Conservation (phyloP, 176 grass and related monocot species). For the Typha latifolia region DNA sequence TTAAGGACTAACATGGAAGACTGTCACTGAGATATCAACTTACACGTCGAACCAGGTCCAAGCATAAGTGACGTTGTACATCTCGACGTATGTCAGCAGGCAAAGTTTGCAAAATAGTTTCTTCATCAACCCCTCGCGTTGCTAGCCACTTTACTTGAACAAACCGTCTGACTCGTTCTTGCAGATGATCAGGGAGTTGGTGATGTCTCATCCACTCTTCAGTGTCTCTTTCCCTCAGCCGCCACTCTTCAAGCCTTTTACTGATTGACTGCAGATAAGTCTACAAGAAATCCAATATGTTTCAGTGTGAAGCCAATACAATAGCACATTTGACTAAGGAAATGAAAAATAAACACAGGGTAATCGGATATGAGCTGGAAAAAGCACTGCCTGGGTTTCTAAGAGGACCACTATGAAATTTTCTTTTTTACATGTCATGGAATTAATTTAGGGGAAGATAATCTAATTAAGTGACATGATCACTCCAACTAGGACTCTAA, state of each 20-base stretch:
- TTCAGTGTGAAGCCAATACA: background rate
- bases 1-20: no score
- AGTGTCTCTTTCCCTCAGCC: conserved; percentile 65
- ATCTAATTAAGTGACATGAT: no score
- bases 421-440: no score
- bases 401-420: no score
- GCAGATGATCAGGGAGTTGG: conserved; percentile 53
- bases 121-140: conserved; percentile 84
- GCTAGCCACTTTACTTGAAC: conserved; percentile 95
- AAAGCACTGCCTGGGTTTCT: no score
- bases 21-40: conserved; percentile 8
- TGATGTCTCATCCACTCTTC: conserved; percentile 94
- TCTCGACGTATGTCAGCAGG: conserved; percentile 84
- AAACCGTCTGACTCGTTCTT: conserved; percentile 76
- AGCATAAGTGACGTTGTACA: conserved; percentile 86
- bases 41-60: conserved; percentile 92
- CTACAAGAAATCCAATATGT: conserved; percentile 13
- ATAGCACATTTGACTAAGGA: no score
- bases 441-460: no score
- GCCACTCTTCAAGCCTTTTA: conserved; percentile 81
- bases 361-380: no score
- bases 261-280: conserved; percentile 74
- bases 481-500: no score
- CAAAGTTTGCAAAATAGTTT: conserved; percentile 68
- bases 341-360: no score